Base-by-base conservation (phyloP, 1,139 yeast genomes). In the Saccharomyces hybrid region DNA sequence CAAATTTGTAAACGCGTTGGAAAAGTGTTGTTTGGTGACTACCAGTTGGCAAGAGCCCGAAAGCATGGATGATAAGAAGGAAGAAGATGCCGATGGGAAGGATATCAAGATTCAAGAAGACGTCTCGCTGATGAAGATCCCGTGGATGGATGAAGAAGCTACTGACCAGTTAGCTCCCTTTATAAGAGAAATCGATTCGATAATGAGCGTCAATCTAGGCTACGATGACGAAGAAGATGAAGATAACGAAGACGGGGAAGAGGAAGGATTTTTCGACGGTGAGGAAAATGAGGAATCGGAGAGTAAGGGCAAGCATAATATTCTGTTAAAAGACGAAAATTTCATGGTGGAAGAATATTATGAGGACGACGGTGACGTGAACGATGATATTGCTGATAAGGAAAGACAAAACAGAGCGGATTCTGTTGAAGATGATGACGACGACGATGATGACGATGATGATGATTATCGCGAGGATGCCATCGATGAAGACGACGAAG, bases 61-160 rank as follows among this genome's bases (percentile, higher is more conserved):
- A 20, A 20, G 4, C 23, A 20, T 20, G 4, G 53, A 52, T 2
- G 41, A 52, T 1, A 44, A 51, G 9, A 20, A 20, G 23, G 23
- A 20, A 20, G 23, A 20, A 20, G 23, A 20, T 3, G 23, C 23
- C 23, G 23, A 20, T 20, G 47, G 52, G 27, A 51, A 53, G 23
- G 51, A 52, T 5, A 64, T 57, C 48, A 68, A 63, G 3, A 53
- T 60, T 5, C 44, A 38, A 16, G 71, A 70, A 46, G 70, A 71
- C 13, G 68, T 71, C 1, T 60, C 73, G 1, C 55, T 73, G 56
- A 67, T 73, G 0, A 76, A 71, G 55, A 78, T 80, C 14, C 77
- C 79, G 2, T 80, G 83, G 83, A 62, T 78, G 31, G 69, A 69
- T 14, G 70, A 66, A 26, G 62, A 59, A 3, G 64, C 64, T 7